phyloP scores from a whole-genome alignment of 2,329 filamentous ascomycete genomes.

The Neoarthrinium moseri region DNA sequence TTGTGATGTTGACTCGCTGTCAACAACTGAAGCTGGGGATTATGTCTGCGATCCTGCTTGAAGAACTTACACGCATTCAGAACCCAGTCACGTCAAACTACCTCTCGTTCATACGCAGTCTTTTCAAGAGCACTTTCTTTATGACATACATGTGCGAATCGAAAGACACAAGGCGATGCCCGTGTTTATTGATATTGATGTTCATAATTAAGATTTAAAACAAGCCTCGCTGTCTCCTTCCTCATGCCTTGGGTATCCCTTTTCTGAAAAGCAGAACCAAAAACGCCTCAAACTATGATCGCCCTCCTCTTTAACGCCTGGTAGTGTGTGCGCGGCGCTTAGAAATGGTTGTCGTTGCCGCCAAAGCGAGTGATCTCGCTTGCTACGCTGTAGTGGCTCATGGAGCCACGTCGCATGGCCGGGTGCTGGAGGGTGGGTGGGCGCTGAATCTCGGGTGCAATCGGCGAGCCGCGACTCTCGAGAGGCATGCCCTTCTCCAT shows the following conservation, averaged over 20 bases:
- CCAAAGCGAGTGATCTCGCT: background rate
- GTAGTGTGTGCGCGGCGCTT: background rate
- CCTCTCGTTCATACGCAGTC: too few relatives aligned
- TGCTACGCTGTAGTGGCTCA: slow-evolving; percentile 36
- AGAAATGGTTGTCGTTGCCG: background rate
- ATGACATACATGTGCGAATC: too few relatives aligned
- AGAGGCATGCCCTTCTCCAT: slow-evolving; percentile 33
- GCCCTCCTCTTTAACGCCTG: background rate
- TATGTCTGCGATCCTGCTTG: too few relatives aligned
- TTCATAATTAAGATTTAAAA: background rate
- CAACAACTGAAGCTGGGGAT: too few relatives aligned
- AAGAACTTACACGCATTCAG: too few relatives aligned
- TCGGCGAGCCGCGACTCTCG: slow-evolving; percentile 48
- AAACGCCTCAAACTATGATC: slow-evolving; percentile 5
- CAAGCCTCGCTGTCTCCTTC: background rate
- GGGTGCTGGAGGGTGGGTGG: slow-evolving; percentile 60
- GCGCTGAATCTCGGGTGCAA: slow-evolving; percentile 52
- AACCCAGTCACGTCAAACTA: too few relatives aligned
- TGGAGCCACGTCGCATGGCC: slow-evolving; percentile 33
- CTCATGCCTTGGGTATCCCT: slow-evolving; percentile 4
- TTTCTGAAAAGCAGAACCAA: background rate
- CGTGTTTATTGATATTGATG: background rate
- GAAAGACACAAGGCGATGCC: too few relatives aligned
- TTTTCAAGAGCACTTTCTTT: too few relatives aligned
- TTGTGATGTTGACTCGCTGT: too few relatives aligned